A percentile compares a stretch with the other conserved stretches of the same genome.
phyloP scores from a whole-genome alignment of 495 filamentous ascomycete genomes.

The Annulohypoxylon moriforme region DNA sequence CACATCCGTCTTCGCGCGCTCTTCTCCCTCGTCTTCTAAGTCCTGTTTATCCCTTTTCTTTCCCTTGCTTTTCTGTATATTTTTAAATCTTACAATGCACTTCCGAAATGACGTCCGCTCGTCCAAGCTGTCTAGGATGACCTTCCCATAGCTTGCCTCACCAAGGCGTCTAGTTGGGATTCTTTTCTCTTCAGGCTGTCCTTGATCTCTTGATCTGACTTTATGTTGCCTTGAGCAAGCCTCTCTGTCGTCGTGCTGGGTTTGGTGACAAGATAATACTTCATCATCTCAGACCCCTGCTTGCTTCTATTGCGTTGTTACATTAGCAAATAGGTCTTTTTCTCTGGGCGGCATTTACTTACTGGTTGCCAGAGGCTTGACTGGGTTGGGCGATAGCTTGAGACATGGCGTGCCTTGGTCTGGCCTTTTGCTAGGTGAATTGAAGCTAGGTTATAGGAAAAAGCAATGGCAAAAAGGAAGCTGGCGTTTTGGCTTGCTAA shows the following conservation, averaged over 20 bases:
- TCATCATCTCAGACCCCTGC: constrained; percentile 35
- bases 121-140: not conserved
- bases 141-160: constrained; percentile 21
- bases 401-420: constrained; percentile 19
- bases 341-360: constrained; percentile 14
- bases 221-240: constrained; percentile 34
- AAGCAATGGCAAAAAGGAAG: not conserved
- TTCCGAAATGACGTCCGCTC: not conserved
- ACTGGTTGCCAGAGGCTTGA: constrained; percentile 28
- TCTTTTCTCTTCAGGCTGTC: constrained; percentile 10
- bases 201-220: constrained; percentile 27
- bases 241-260: constrained; percentile 42
- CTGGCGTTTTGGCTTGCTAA: not conserved
- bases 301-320: not conserved
- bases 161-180: constrained; percentile 21
- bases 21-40: not conserved
- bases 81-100: not conserved
- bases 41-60: not conserved
- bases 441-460: not conserved
- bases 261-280: constrained; percentile 30
- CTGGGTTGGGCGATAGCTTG: constrained; percentile 16
- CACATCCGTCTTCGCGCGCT: not conserved
- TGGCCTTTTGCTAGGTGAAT: not conserved
- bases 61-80: not conserved
- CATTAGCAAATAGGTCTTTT: not conserved